Base-by-base conservation (phyloP, 768 basidiomycete species). In the Suillus decipiens region DNA sequence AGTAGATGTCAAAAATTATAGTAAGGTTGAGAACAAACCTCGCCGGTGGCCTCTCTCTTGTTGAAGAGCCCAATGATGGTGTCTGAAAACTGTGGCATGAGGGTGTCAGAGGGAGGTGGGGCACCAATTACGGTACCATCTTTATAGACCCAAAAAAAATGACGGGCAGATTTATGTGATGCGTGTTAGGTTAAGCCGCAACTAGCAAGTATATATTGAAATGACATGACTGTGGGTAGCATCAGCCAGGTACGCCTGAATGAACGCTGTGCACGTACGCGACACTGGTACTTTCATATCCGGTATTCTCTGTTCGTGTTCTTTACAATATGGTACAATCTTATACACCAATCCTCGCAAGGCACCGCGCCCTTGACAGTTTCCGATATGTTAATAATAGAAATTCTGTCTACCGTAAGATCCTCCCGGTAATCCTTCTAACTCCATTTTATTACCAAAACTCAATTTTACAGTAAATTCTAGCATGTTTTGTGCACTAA, bases 71-170 rank as follows among this genome's bases (percentile, higher is more conserved):
- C 59, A 47, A 58, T 69, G 76, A 69, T 67, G 80, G 84, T 79
- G 82, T 82, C 64, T 78, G 84, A 68, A 80, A 51, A 78, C 79
- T 72, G 88, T 67, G 60, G 78, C 74, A 67, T 82, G 67, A 10
- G 3, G 17, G 37, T 22, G 9, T 28, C 17, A 56, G 22, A 64
- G 15, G 78, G 70, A 28, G 72, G 28, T 36, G 84, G 9, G 22
- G 37, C 47, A 14, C 12, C 10, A 33, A 28, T n/a, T 53, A 33
- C 11, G 10, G 17, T 33, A 11, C 1, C 51, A 33, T 33, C 17
- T 53, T 53, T 53, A 53, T 53, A 5, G 15, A 9, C 15, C 8
- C 22, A n/a, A 10, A 43, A n/a, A 43, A 10, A 24, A 24, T 11
- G 43, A 45, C 10, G 43, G 28, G 3, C 43, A 11, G 1, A 24